Conservation (phyloP, 495 filamentous ascomycete genomes). For the Paragyromitra xinjiangensis region DNA sequence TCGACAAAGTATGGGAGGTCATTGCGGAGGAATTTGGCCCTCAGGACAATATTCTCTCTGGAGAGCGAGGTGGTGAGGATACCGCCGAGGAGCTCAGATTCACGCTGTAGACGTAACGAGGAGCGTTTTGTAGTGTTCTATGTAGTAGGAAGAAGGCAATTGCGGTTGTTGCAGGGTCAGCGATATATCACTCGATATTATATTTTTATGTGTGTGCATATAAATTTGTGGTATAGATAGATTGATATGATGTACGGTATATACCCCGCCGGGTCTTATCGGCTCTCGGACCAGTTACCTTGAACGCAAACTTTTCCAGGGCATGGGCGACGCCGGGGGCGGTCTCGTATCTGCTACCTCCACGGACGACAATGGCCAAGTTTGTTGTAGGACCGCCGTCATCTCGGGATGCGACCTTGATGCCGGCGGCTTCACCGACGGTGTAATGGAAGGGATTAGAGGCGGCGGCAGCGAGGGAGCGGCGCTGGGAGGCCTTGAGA, state of each 20-base stretch:
- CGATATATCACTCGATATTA: slow-evolving; percentile 35
- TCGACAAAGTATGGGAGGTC: slow-evolving; percentile 98
- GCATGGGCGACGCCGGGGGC: slow-evolving; percentile 88
- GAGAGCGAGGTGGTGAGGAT: slow-evolving; percentile 85
- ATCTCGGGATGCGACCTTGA: slow-evolving; percentile 92
- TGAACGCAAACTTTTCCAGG: slow-evolving; percentile 93
- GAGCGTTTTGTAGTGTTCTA: slow-evolving; percentile 87
- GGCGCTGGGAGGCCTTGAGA: slow-evolving; percentile 67
- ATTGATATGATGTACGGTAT: background rate
- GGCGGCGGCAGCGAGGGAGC: slow-evolving; percentile 81
- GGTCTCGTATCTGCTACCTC: slow-evolving; percentile 88
- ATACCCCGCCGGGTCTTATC: slow-evolving; percentile 47
- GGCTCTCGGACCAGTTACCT: slow-evolving; percentile 67
- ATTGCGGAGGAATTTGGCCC: slow-evolving; percentile 91
- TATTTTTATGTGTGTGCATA: background rate
- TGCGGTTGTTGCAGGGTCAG: slow-evolving; percentile 29
- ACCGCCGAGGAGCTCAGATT: slow-evolving; percentile 91
- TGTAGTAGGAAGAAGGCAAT: slow-evolving; percentile 2
- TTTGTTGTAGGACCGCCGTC: slow-evolving; percentile 85
- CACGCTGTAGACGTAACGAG: slow-evolving; percentile 88
- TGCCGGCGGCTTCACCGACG: slow-evolving; percentile 79
- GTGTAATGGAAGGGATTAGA: slow-evolving; percentile 82
- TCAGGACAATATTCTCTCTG: slow-evolving; percentile 88
- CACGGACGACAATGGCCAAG: slow-evolving; percentile 89
- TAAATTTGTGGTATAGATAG: background rate